phyloP scores from a whole-genome alignment of 345 rosid genomes.

The Salix purpurea region DNA sequence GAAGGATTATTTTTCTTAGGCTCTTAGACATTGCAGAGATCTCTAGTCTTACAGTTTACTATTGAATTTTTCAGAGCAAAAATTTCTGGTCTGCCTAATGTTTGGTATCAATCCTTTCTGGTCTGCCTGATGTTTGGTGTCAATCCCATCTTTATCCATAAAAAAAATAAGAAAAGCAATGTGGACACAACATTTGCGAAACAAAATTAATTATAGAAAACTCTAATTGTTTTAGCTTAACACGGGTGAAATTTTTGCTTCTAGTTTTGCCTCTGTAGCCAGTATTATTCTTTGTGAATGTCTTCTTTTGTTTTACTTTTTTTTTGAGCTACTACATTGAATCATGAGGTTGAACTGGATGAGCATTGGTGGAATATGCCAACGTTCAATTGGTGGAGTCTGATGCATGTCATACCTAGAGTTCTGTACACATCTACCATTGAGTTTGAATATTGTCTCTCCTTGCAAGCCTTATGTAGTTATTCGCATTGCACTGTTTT shows the following conservation, averaged over 20 bases:
- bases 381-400: neutral
- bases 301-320: neutral
- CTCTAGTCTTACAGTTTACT: neutral
- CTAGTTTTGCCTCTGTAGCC: neutral
- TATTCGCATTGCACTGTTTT: neutral
- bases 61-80: neutral
- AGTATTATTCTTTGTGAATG: neutral
- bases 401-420: neutral
- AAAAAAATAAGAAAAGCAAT: neutral
- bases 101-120: neutral
- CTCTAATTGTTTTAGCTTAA: neutral
- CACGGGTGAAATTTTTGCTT: neutral
- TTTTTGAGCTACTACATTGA: neutral
- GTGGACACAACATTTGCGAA: neutral
- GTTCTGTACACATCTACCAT: neutral
- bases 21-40: neutral
- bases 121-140: neutral
- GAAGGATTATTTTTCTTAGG: neutral
- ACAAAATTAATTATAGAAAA: neutral
- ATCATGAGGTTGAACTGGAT: neutral
- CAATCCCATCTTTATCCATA: neutral
- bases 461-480: neutral
- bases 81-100: neutral
- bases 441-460: slow-evolving; percentile 1
- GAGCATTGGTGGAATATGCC: neutral